These are phyloP conservation scores for Nakazawaea ambrosiae DNA, from an alignment of 805 yeast genomes.

Conservation along the genomic window DNA sequence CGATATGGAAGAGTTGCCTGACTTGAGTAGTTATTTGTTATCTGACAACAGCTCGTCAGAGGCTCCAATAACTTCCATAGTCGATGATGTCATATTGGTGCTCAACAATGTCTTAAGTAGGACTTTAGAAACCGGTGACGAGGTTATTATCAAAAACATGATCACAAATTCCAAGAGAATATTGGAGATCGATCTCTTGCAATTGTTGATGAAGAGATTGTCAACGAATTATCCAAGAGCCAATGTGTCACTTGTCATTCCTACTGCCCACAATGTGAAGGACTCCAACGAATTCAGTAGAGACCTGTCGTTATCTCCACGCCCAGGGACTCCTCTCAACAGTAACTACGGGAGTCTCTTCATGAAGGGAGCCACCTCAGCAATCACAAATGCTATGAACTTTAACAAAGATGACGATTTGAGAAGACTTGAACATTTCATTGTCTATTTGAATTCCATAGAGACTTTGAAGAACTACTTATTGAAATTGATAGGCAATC, in stretches of 20 bases:
- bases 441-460: constrained; percentile 68
- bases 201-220: constrained; percentile 43
- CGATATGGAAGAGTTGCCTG: constrained; percentile 72
- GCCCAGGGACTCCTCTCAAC: constrained; percentile 23
- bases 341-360: constrained; percentile 23
- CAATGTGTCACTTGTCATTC: constrained; percentile 12
- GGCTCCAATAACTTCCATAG: constrained; percentile 71
- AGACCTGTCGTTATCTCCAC: constrained; percentile 18
- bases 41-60: constrained; percentile 18
- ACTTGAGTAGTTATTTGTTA: constrained; percentile 29
- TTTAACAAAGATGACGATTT: constrained; percentile 32
- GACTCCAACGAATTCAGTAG: constrained; percentile 12
- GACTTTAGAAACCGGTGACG: constrained; percentile 66
- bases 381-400: constrained; percentile 27
- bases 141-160: constrained; percentile 44
- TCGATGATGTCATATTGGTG: constrained; percentile 78
- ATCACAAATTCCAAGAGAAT: constrained; percentile 50
- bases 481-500: constrained; percentile 39
- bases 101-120: constrained; percentile 62
- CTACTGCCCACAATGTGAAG: constrained; percentile 7
- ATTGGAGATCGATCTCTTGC: constrained; percentile 56
- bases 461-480: constrained; percentile 57
- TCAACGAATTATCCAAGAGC: constrained; percentile 35
- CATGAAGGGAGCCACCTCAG: constrained; percentile 34
- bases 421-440: constrained; percentile 48